These are phyloP conservation scores for Paecilomyces variotii DNA, from an alignment of 2,329 filamentous ascomycete species.

Conservation along the genomic window DNA sequence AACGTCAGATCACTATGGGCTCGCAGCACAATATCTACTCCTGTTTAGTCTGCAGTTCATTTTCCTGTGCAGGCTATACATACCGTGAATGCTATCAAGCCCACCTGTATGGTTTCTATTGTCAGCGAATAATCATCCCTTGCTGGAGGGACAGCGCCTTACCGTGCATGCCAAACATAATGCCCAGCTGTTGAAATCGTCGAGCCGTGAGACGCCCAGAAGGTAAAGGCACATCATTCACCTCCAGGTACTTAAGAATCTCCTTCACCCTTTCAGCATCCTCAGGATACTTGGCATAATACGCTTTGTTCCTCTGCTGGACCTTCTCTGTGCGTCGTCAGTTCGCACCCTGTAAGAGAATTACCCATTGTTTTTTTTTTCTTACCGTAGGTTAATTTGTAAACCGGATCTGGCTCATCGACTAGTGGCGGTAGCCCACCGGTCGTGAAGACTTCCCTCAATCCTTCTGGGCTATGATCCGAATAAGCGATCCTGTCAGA, in stretches of 20 bases:
- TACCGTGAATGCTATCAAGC: conserved; percentile 63
- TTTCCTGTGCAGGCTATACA: background rate
- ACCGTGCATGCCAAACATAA: conserved; percentile 69
- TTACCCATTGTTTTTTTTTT: conserved; percentile 5
- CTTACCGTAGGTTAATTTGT: conserved; percentile 57
- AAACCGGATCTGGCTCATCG: conserved; percentile 64
- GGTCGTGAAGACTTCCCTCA: conserved; percentile 76
- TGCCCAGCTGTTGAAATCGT: conserved; percentile 69
- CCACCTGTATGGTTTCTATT: conserved; percentile 43
- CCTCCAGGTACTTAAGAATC: conserved; percentile 57
- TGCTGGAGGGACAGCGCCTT: conserved; percentile 9
- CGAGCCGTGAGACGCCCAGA: conserved; percentile 63
- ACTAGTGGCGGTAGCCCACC: conserved; percentile 76
- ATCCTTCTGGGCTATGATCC: conserved; percentile 52
- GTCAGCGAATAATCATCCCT: background rate
- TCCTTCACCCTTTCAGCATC: conserved; percentile 62
- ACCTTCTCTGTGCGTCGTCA: conserved; percentile 46
- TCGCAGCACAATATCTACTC: conserved; percentile 55
- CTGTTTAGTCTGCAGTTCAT: conserved; percentile 1
- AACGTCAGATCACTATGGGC: conserved; percentile 65
- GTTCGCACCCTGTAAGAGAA: background rate
- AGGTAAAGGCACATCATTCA: conserved; percentile 58
- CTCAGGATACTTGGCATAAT: conserved; percentile 78
- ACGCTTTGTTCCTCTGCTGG: conserved; percentile 63
- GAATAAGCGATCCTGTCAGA: background rate